Evolutionary conservation across 2,329 filamentous ascomycete species (phyloP).

Genomic region (Venturia oleaginea): DNA sequence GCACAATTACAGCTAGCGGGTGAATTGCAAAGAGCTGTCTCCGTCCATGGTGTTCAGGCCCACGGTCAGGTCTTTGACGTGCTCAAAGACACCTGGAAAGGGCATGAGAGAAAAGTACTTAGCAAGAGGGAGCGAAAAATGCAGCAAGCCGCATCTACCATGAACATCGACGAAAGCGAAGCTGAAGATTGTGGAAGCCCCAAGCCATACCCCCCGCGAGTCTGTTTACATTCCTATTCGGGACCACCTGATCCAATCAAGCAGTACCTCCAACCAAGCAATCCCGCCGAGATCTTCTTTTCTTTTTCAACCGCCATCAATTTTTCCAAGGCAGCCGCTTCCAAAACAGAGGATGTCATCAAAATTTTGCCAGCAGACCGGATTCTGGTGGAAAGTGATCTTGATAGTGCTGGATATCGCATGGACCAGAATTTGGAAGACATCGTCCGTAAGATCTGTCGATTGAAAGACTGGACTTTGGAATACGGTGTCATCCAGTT

Average conservation of each 20-base stretch:
- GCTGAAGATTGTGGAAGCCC: background rate
- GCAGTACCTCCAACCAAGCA: conserved; percentile 64
- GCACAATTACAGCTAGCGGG: conserved; percentile 65
- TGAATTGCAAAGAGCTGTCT: conserved; percentile 55
- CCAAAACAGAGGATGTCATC: conserved; percentile 55
- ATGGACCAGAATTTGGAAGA: conserved; percentile 75
- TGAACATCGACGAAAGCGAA: background rate
- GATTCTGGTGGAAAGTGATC: conserved; percentile 80
- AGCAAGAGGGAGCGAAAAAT: conserved; percentile 48
- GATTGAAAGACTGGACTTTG: conserved; percentile 67
- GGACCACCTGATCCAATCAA: conserved; percentile 64
- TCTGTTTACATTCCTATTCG: conserved; percentile 92
- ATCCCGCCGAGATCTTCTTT: conserved; percentile 73
- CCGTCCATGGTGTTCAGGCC: conserved; percentile 65
- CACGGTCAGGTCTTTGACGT: conserved; percentile 62
- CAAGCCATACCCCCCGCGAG: conserved; percentile 68
- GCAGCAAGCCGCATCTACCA: conserved; percentile 6
- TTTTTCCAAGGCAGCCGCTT: conserved; percentile 45
- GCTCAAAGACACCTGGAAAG: conserved; percentile 59
- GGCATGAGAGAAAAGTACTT: conserved; percentile 53
- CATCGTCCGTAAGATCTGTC: conserved; percentile 66
- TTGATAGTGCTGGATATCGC: conserved; percentile 68
- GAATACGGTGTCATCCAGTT: conserved; percentile 60
- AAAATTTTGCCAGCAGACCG: conserved; percentile 65
- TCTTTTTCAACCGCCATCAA: conserved; percentile 86